Percentiles rank a stretch among this genome's conserved stretches.
Evolutionary conservation across 2,329 filamentous ascomycete genomes (phyloP).

Genomic region (Aureobasidium subglaciale): DNA sequence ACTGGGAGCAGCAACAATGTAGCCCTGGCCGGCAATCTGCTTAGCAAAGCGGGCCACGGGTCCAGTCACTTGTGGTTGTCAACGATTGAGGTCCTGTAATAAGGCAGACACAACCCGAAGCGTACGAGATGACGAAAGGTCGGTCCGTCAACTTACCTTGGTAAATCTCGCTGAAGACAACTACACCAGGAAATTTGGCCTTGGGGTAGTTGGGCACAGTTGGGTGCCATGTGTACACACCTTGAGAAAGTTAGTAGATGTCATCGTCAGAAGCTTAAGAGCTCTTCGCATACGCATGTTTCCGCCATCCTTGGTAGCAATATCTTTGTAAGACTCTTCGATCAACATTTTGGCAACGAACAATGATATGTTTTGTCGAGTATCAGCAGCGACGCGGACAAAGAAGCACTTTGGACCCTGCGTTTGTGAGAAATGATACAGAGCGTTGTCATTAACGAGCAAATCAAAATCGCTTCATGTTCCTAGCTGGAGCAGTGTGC

Average conservation of each 20-base stretch:
- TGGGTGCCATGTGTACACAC: constrained; percentile 84
- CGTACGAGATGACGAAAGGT: too few relatives aligned
- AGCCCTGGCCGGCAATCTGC: constrained; percentile 86
- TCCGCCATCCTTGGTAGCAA: constrained; percentile 52
- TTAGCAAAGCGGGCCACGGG: constrained; percentile 83
- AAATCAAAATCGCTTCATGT: too few relatives aligned
- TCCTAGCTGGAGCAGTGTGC: too few relatives aligned
- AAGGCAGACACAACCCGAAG: too few relatives aligned
- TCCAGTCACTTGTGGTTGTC: constrained; percentile 61
- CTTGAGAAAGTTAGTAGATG: constrained; percentile 39
- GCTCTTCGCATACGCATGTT: constrained; percentile 47
- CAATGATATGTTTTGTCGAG: neutral
- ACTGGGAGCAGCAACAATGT: constrained; percentile 84
- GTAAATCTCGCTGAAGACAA: constrained; percentile 90
- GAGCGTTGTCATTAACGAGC: neutral
- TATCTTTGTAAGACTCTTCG: constrained; percentile 52
- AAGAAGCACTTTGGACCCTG: constrained; percentile 1
- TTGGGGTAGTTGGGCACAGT: constrained; percentile 78
- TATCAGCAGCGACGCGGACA: neutral
- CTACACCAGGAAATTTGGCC: constrained; percentile 81
- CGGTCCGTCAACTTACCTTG: constrained; percentile 56
- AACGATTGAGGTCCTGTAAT: neutral
- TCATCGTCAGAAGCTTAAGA: neutral
- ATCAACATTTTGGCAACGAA: constrained; percentile 46
- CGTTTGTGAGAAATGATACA: neutral